Conservation (phyloP, 352 stramenopile species). For the Phytopythium sindhum region DNA sequence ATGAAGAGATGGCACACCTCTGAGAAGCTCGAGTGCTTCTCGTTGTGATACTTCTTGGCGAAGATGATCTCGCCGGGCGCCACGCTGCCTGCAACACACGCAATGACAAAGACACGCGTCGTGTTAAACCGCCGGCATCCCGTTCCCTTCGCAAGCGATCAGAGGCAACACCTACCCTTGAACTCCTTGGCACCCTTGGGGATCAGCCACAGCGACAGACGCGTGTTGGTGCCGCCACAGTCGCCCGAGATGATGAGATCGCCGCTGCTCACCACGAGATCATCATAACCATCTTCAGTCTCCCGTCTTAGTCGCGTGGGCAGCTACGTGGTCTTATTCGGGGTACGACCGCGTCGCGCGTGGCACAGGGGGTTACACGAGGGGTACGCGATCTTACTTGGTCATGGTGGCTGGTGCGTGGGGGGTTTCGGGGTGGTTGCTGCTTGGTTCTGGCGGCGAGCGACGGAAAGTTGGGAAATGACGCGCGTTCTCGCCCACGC, state of each 20-base stretch:
- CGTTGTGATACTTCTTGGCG: conserved; percentile 86
- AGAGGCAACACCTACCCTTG: conserved; percentile 25
- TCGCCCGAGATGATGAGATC: conserved; percentile 90
- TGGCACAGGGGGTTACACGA: not conserved
- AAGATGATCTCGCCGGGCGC: conserved; percentile 81
- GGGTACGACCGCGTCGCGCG: too few relatives aligned
- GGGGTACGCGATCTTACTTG: not conserved
- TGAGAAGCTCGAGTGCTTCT: conserved; percentile 75
- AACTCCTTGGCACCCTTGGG: conserved; percentile 54
- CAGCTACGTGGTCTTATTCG: too few relatives aligned
- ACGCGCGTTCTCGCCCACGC: not conserved
- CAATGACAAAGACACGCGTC: not conserved
- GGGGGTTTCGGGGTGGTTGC: not conserved
- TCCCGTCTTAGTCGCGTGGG: too few relatives aligned
- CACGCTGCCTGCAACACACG: conserved; percentile 37
- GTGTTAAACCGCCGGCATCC: not conserved
- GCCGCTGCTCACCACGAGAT: conserved; percentile 21
- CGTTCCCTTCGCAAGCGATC: too few relatives aligned
- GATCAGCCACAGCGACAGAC: conserved; percentile 89
- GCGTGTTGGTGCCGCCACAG: conserved; percentile 97
- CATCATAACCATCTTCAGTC: not conserved
- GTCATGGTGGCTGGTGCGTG: not conserved
- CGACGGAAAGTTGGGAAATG: conserved; percentile 1
- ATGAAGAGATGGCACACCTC: conserved; percentile 93
- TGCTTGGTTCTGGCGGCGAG: not conserved